Evolutionary conservation across 1,139 yeast species (phyloP).

Genomic region (Candida sp.): DNA sequence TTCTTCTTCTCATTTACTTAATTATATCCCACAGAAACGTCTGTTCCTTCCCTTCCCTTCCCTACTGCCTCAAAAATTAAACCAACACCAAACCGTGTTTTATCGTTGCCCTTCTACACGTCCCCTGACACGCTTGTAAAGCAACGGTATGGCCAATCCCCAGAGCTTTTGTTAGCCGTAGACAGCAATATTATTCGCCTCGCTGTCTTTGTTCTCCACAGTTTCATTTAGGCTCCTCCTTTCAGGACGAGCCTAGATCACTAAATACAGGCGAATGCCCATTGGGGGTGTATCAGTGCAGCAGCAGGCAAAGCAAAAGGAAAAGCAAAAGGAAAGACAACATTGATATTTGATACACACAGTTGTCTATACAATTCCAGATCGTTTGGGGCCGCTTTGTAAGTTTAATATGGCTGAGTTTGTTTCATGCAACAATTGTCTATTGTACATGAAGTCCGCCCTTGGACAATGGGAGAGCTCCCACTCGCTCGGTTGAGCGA

Average conservation of each 20-base stretch:
- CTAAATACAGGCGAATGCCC: neutral
- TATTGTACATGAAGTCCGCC: neutral
- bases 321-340: too few relatives aligned
- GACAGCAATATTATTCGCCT: neutral
- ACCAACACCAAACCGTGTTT: neutral
- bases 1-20: too few relatives aligned
- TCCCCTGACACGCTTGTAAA: neutral
- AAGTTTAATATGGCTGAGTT: neutral
- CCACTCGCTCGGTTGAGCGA: too few relatives aligned
- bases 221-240: neutral
- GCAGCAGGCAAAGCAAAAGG: too few relatives aligned
- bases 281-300: neutral
- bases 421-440: slow-evolving; percentile 1
- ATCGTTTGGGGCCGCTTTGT: neutral
- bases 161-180: neutral
- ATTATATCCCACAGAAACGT: slow-evolving; percentile 2
- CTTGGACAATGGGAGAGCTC: too few relatives aligned
- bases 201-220: neutral
- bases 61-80: too few relatives aligned
- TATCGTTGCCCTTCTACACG: neutral
- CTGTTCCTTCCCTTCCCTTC: neutral
- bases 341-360: slow-evolving; percentile 2
- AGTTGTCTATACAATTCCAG: neutral
- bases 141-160: neutral
- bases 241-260: neutral